Conservation (phyloP, 176 grass and related monocot genomes). For the Chrysopogon serrulatus region DNA sequence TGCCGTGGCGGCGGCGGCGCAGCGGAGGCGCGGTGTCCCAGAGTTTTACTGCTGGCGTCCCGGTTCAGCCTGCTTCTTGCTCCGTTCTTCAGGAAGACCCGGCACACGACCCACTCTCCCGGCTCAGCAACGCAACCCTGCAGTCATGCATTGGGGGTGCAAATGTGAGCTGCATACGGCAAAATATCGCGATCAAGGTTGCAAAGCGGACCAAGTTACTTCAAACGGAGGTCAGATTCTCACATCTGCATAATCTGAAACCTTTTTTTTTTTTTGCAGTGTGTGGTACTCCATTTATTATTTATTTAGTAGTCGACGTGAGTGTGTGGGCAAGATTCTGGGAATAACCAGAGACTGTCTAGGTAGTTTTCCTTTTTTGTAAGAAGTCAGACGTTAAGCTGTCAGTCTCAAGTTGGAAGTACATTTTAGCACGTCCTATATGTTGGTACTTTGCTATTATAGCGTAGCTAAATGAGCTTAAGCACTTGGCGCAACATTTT, state of each 20-base stretch:
- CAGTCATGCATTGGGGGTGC: neutral
- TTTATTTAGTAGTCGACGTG: no score
- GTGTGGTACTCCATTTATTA: no score
- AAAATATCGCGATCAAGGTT: conserved; percentile 5
- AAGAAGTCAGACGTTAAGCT: no score
- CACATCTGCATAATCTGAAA: neutral
- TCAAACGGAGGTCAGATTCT: conserved; percentile 1
- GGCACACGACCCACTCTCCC: conserved; percentile 68
- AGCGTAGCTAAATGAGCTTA: neutral
- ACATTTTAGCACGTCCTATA: no score
- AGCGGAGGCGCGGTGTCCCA: no score
- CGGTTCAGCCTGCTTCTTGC: neutral
- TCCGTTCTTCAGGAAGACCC: conserved; percentile 51
- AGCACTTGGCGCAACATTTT: neutral
- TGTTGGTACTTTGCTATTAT: neutral
- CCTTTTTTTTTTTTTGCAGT: no score
- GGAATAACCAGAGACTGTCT: no score
- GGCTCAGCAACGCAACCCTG: conserved; percentile 23
- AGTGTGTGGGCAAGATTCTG: no score
- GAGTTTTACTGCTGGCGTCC: neutral
- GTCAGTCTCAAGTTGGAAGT: no score
- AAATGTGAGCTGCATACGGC: neutral
- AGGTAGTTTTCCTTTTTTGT: no score
- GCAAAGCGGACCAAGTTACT: conserved; percentile 16
- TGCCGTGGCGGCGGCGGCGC: neutral